Evolutionary conservation across 2,329 filamentous ascomycete species (phyloP).

Genomic region (Keithomyces neogunnii): DNA sequence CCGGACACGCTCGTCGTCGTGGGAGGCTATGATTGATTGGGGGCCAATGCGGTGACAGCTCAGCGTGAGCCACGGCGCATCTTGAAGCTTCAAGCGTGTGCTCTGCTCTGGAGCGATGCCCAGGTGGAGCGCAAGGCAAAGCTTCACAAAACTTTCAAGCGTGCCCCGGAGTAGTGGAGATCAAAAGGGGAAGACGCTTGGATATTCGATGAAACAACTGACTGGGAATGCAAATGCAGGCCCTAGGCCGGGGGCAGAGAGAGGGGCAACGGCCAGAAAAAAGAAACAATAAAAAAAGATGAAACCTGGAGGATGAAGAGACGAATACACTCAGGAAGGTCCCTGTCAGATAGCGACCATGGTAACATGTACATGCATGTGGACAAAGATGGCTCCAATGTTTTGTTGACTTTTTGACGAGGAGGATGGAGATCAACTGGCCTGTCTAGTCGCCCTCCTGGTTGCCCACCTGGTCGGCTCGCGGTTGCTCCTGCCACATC

Average conservation of each 20-base stretch:
- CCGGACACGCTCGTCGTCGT: constrained; percentile 17
- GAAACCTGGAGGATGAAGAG: no score
- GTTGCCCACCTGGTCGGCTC: no score
- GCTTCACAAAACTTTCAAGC: neutral
- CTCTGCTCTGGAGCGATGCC: neutral
- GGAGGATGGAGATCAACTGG: no score
- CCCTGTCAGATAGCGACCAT: neutral
- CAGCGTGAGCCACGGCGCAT: constrained; percentile 30
- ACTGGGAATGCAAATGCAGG: neutral
- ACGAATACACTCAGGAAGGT: neutral
- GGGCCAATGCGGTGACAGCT: constrained; percentile 9
- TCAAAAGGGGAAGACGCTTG: neutral
- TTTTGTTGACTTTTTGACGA: neutral
- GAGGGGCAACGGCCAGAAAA: neutral
- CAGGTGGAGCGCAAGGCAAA: neutral
- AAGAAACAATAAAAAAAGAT: neutral
- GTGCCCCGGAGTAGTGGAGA: neutral
- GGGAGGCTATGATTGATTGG: constrained; percentile 12
- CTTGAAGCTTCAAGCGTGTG: constrained; percentile 11
- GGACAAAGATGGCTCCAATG: neutral
- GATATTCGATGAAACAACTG: neutral
- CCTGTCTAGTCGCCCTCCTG: no score
- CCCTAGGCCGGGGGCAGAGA: neutral
- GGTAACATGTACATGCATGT: neutral
- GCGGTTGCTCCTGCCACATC: no score